Evolutionary conservation across 2,329 filamentous ascomycete species (phyloP).

Genomic region (Diaporthe sp.): DNA sequence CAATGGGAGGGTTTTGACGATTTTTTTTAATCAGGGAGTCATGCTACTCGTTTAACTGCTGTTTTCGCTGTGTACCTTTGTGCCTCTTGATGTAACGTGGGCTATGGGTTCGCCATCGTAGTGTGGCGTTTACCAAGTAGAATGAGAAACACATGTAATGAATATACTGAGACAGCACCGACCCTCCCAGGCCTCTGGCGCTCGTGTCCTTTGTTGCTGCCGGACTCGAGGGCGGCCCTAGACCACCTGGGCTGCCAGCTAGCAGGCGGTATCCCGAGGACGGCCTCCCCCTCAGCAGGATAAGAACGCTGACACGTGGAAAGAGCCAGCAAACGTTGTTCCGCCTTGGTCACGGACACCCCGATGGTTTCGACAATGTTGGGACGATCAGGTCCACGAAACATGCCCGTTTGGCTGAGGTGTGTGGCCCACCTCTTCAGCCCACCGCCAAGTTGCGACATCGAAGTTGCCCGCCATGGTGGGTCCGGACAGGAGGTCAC

Average conservation of each 20-base stretch:
- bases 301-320: constrained; percentile 15
- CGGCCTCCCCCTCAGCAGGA: constrained; percentile 11
- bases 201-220: constrained; percentile 24
- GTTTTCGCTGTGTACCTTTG: constrained; percentile 31
- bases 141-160: constrained; percentile 26
- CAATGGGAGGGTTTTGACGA: constrained; percentile 34
- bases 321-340: background rate
- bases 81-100: constrained; percentile 18
- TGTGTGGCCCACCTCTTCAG: constrained; percentile 23
- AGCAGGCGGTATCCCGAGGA: background rate
- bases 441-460: constrained; percentile 19
- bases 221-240: constrained; percentile 14
- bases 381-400: constrained; percentile 27
- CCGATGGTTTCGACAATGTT: constrained; percentile 26
- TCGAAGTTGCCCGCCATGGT: constrained; percentile 24
- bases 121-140: constrained; percentile 13
- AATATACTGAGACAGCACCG: constrained; percentile 1
- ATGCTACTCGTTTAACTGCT: constrained; percentile 37
- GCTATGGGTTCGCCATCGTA: background rate
- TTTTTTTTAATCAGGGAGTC: constrained; percentile 38
- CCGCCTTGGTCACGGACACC: constrained; percentile 30
- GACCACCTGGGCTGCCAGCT: background rate
- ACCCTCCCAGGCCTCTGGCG: background rate
- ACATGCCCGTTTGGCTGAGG: constrained; percentile 28
- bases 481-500: constrained; percentile 10